These are phyloP conservation scores for Hordeum pubiflorum DNA, from an alignment of 202 grass and related monocot species.

Conservation along the genomic window DNA sequence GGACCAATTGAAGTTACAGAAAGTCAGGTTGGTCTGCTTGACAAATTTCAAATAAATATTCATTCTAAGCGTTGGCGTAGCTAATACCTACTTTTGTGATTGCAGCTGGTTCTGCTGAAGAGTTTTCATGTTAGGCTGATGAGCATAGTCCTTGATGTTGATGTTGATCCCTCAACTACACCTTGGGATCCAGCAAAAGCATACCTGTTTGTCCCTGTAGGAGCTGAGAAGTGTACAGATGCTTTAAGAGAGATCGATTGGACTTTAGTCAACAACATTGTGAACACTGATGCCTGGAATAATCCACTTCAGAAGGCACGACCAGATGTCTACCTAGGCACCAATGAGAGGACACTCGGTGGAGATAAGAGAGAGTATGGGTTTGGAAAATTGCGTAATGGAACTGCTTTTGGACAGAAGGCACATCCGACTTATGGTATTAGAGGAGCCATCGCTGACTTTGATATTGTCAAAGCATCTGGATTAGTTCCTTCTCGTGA, in stretches of 20 bases:
- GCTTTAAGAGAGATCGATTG: constrained; percentile 78
- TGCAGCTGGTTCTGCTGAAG: constrained; percentile 81
- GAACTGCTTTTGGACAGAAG: constrained; percentile 71
- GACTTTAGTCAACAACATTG: constrained; percentile 69
- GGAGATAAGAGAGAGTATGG: constrained; percentile 97
- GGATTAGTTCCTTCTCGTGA: constrained; percentile 76
- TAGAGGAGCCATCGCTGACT: constrained; percentile 86
- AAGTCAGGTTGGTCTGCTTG: constrained; percentile 61
- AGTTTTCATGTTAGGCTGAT: constrained; percentile 99
- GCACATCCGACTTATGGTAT: constrained; percentile 94
- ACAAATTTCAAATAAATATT: neutral
- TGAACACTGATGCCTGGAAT: constrained; percentile 86
- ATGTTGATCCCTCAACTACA: constrained; percentile 93
- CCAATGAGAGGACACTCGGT: constrained; percentile 93
- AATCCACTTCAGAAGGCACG: constrained; percentile 93
- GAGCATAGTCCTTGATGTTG: constrained; percentile 96
- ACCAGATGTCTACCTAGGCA: constrained; percentile 88
- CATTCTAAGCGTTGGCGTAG: neutral
- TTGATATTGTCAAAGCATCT: constrained; percentile 98
- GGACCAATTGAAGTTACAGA: constrained; percentile 76
- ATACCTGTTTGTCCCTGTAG: constrained; percentile 87
- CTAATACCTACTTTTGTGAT: constrained; percentile 38
- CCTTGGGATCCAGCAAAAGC: constrained; percentile 96
- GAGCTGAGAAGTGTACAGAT: constrained; percentile 47
- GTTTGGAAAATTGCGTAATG: constrained; percentile 84